Conservation (phyloP, 1,284 basidiomycete genomes). For the Pseudozyma sp. region DNA sequence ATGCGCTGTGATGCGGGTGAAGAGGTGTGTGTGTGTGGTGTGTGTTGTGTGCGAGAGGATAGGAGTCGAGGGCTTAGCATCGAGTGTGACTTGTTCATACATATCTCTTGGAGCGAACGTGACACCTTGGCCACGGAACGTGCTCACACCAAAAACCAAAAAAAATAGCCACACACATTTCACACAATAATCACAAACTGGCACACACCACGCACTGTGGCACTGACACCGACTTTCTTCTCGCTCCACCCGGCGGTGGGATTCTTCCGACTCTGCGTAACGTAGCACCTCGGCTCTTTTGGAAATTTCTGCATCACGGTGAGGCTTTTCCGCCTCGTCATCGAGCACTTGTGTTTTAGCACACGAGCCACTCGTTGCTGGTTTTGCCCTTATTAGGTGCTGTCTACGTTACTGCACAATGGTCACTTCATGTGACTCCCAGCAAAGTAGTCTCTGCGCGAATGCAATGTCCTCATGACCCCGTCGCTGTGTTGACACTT, state of each 20-base stretch:
- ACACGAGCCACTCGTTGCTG: constrained; percentile 1
- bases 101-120: constrained; percentile 23
- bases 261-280: neutral
- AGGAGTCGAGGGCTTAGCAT: neutral
- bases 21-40: neutral
- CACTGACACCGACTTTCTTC: constrained; percentile 4
- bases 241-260: constrained; percentile 3
- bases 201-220: neutral
- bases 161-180: neutral
- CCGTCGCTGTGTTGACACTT: too few species aligned
- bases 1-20: neutral
- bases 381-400: neutral
- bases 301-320: constrained; percentile 5
- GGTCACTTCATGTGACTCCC: neutral
- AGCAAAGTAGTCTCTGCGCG: neutral
- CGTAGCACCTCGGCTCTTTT: constrained; percentile 6
- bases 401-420: neutral
- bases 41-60: neutral
- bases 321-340: constrained; percentile 12
- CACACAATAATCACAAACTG: neutral
- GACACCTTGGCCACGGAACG: constrained; percentile 36
- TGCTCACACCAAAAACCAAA: constrained; percentile 25
- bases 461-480: too few species aligned
- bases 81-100: constrained; percentile 3
- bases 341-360: neutral